Conservation (phyloP, 306 rosid species). For the Ormosia emarginata region DNA sequence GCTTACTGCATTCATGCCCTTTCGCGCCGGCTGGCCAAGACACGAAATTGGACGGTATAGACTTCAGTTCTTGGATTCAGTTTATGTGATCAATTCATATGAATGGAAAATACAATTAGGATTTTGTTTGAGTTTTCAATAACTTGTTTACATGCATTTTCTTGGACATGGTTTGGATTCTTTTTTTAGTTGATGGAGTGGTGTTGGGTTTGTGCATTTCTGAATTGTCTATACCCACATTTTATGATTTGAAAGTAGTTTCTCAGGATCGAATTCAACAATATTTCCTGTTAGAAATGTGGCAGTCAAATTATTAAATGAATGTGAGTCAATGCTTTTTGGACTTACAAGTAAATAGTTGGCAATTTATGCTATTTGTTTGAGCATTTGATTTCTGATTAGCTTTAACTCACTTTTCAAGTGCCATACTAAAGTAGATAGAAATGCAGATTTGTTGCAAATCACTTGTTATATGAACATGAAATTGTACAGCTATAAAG, state of each 20-base stretch:
- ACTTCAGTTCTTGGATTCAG: background rate
- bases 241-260: background rate
- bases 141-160: background rate
- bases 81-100: background rate
- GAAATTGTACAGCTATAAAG: background rate
- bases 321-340: background rate
- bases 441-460: background rate
- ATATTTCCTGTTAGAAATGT: background rate
- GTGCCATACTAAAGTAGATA: background rate
- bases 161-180: background rate
- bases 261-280: background rate
- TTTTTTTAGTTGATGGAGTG: background rate
- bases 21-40: constrained; percentile 77
- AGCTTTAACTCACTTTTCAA: background rate
- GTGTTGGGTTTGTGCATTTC: background rate
- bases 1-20: constrained; percentile 97
- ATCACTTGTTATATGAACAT: background rate
- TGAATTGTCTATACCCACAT: background rate
- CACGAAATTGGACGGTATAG: constrained; percentile 97
- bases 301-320: background rate
- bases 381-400: background rate
- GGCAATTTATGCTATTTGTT: background rate
- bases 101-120: background rate
- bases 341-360: background rate
- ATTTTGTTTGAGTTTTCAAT: background rate